A percentile compares a stretch with the other conserved stretches of the same genome.
Conservation (phyloP, 164 flowering plant genomes). For the Berberis thunbergii region DNA sequence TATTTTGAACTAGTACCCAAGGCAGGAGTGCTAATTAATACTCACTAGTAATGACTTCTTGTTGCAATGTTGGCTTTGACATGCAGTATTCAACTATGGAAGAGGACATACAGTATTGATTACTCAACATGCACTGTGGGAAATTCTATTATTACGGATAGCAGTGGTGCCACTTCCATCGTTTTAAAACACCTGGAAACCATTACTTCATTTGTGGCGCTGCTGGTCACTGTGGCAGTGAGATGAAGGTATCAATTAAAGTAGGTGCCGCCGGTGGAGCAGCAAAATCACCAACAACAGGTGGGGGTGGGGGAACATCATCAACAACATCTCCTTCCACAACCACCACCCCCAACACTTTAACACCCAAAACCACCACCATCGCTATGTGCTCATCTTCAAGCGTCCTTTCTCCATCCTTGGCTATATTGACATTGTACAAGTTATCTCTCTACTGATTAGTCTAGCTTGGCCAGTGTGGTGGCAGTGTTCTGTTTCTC, state of each 20-base stretch:
- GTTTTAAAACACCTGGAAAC: conserved; percentile 8
- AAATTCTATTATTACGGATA: conserved; percentile 7
- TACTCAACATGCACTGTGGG: conserved; percentile 9
- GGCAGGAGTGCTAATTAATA: no score
- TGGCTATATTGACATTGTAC: not conserved
- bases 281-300: no score
- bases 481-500: no score
- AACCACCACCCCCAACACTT: not conserved
- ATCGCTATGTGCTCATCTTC: conserved; percentile 3
- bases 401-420: conserved; percentile 8
- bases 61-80: not conserved
- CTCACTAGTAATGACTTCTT: not conserved
- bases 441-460: no score
- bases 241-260: conserved; percentile 14
- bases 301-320: not conserved
- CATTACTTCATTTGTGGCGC: conserved; percentile 15
- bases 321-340: conserved; percentile 4
- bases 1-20: no score
- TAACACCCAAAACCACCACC: not conserved
- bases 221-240: conserved; percentile 10
- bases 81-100: conserved; percentile 14
- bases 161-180: conserved; percentile 8
- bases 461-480: no score
- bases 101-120: conserved; percentile 16
- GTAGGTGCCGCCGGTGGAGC: conserved; percentile 1